Evolutionary conservation across 1,284 basidiomycete genomes (phyloP).

Genomic region (Trichosporon ovoides): DNA sequence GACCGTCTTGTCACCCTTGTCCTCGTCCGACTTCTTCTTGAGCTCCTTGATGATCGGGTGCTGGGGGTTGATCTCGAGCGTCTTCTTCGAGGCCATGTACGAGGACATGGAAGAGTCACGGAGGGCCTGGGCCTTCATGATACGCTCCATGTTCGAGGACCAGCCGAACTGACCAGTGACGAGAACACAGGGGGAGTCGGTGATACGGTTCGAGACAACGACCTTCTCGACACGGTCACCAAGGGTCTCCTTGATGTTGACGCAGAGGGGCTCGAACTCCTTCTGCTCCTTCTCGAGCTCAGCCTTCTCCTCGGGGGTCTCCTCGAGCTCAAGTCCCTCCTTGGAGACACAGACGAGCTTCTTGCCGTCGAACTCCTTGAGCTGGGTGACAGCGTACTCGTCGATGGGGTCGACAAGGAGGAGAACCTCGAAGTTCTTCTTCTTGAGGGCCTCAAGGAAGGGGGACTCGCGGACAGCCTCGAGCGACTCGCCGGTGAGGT

Average conservation of each 20-base stretch:
- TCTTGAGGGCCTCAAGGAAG: slow-evolving; percentile 99
- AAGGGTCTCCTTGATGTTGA: slow-evolving; percentile 90
- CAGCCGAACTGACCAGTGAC: slow-evolving; percentile 99
- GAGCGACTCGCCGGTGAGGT: slow-evolving; percentile 97
- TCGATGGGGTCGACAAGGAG: slow-evolving; percentile 98
- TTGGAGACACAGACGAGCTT: slow-evolving; percentile 98
- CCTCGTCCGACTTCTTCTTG: slow-evolving; percentile 87
- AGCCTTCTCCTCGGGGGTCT: slow-evolving; percentile 97
- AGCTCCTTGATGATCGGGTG: slow-evolving; percentile 95
- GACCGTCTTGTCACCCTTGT: slow-evolving; percentile 98
- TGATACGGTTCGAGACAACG: slow-evolving; percentile 94
- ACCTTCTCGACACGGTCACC: slow-evolving; percentile 99
- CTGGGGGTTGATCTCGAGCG: slow-evolving; percentile 90
- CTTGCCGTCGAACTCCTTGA: slow-evolving; percentile 99
- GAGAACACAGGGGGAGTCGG: slow-evolving; percentile 90
- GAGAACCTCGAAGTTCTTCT: slow-evolving; percentile 98
- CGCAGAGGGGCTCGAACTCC: slow-evolving; percentile 84
- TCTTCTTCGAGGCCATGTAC: slow-evolving; percentile 99
- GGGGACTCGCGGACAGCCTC: slow-evolving; percentile 87
- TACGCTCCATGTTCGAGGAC: slow-evolving; percentile 99
- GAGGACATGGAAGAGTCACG: slow-evolving; percentile 98
- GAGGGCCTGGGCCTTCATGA: slow-evolving; percentile 99
- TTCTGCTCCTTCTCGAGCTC: slow-evolving; percentile 79
- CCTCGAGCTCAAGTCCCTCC: slow-evolving; percentile 98
- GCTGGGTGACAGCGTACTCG: slow-evolving; percentile 93